phyloP scores from a whole-genome alignment of 352 stramenopile species.

The Pythium dissimile region DNA sequence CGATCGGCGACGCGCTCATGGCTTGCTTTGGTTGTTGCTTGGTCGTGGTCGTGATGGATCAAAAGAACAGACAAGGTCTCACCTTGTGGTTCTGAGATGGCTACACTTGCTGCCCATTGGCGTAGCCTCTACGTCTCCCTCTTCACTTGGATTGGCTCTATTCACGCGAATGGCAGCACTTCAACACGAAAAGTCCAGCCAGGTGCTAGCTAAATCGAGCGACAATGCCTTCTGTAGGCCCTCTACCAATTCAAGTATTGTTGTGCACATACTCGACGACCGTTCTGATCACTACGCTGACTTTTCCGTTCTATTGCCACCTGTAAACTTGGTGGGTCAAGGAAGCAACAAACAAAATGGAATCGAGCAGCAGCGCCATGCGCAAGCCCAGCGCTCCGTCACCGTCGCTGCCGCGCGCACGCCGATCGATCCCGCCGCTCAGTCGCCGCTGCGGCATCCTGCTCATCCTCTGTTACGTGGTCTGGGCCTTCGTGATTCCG shows the following conservation, averaged over 20 bases:
- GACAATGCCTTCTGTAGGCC: too few relatives aligned
- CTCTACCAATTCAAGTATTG: too few relatives aligned
- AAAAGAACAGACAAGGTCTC: too few relatives aligned
- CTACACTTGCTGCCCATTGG: conserved; percentile 3
- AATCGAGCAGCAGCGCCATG: background rate
- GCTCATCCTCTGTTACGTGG: conserved; percentile 22
- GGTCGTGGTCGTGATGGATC: too few relatives aligned
- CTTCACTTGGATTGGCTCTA: too few relatives aligned
- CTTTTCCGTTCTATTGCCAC: too few relatives aligned
- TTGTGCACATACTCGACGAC: too few relatives aligned
- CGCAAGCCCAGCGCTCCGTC: background rate
- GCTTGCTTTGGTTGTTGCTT: background rate
- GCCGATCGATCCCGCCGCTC: background rate
- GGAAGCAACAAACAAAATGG: too few relatives aligned
- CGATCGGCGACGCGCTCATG: background rate
- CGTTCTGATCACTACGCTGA: background rate
- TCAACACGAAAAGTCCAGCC: too few relatives aligned
- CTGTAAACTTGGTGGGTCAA: too few relatives aligned
- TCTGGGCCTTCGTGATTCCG: conserved; percentile 33
- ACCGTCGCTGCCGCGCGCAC: background rate
- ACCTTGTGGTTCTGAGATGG: background rate
- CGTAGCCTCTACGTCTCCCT: conserved; percentile 1
- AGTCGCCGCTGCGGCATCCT: conserved; percentile 17
- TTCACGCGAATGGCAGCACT: too few relatives aligned
- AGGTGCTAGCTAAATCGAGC: too few relatives aligned